These are phyloP conservation scores for Saitozyma sp. DNA, from an alignment of 768 basidiomycete species.

Conservation along the genomic window DNA sequence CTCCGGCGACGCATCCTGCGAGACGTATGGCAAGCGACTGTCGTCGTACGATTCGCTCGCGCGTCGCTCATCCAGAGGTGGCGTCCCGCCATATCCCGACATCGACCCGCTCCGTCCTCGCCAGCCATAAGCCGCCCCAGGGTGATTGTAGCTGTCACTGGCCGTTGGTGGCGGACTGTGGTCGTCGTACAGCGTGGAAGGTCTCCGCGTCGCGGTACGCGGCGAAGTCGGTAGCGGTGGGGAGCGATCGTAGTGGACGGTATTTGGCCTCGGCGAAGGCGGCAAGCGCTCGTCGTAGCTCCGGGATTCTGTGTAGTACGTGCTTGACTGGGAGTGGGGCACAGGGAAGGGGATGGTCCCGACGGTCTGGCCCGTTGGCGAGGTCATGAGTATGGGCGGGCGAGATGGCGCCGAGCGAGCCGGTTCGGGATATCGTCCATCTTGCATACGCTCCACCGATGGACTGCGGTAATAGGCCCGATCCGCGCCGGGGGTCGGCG, in stretches of 20 bases:
- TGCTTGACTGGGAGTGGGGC: not conserved
- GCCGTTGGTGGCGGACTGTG: slow-evolving; percentile 23
- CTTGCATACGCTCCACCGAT: slow-evolving; percentile 29
- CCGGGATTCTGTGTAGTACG: not conserved
- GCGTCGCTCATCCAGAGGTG: not conserved
- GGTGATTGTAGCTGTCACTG: slow-evolving; percentile 3
- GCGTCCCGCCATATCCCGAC: not conserved
- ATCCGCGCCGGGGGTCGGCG: slow-evolving; percentile 19
- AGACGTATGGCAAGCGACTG: not conserved
- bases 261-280: slow-evolving; percentile 17
- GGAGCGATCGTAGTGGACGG: slow-evolving; percentile 38
- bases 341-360: slow-evolving; percentile 32
- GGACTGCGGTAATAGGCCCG: slow-evolving; percentile 21
- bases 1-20: slow-evolving; percentile 21
- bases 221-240: slow-evolving; percentile 30
- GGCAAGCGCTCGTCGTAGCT: not conserved
- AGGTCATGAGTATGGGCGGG: slow-evolving; percentile 7
- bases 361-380: not conserved
- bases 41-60: not conserved
- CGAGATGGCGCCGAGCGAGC: slow-evolving; percentile 16
- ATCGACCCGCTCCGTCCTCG: not conserved
- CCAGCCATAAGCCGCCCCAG: not conserved
- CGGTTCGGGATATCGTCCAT: slow-evolving; percentile 41
- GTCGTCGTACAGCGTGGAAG: slow-evolving; percentile 33
- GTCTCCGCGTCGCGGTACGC: slow-evolving; percentile 27